Base-by-base conservation (phyloP, 768 basidiomycete genomes). In the Lactarius hatsudake region DNA sequence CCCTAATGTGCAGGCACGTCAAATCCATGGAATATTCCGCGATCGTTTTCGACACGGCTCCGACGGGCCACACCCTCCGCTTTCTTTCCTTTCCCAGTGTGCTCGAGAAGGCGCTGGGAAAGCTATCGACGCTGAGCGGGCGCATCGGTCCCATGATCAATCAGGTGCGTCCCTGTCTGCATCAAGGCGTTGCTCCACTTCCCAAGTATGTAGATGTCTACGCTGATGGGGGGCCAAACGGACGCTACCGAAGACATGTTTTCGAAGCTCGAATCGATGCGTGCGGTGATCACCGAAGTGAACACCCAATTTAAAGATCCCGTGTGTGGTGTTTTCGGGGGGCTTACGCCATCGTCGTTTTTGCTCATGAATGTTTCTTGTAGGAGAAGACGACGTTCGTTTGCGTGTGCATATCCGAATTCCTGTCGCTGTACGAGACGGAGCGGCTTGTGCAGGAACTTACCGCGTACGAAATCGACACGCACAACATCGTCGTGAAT, bases 1-100 rank as follows among this genome's bases (percentile, higher is more conserved):
- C 36, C 36, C 12, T 38, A 12, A 38, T 38, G 36, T 38, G 6
- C 73, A 98, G 96, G 77, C 96, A 99, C 77, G 97, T 99, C 78
- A 98, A 99, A 79, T 98, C 96, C 23, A 98, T 99, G 96, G 89
- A 98, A 79, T 99, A 96, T 82, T 96, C 94, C n/a, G 96, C 97
- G 66, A 98, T 99, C 75, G 96, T 99, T 42, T 99, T 99, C 75
- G 97, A 99, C 75, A 99, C 97, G 1, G 97, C 97, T 42, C 97
- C 97, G 2, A 99, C 97, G 3, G 97, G 97, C 0, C 97, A 99
- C 79, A 99, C 97, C 0, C 85, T 98, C 7, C 94, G 97, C 53
- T 99, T 99, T 82, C 82, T 99, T 51, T 97, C 95, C n/a, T 99
- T 99, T 85, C 97, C 97, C 0, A 91, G 89, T 23, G 97, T 99